Base-by-base conservation (phyloP, 352 stramenopile genomes). In the Globisporangium barbulae region DNA sequence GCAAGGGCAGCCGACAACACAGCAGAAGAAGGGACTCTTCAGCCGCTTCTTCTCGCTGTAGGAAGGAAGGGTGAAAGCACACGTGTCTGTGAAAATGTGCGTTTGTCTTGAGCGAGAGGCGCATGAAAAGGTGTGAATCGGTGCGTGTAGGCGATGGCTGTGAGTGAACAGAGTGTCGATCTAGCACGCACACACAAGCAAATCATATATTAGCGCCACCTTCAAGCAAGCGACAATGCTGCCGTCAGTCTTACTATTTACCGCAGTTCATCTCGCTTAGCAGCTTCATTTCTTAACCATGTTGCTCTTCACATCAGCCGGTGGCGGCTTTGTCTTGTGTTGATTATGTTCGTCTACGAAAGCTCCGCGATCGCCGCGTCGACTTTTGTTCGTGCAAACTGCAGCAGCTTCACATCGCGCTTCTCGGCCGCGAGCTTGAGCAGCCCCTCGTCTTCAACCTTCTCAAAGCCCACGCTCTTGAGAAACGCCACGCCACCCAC, bases 381-480 rank as follows among this genome's bases (percentile, higher is more conserved):
- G 25, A 92, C 69, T 33, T 82, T 71, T 54, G 68, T 65, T 54
- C 69, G 65, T n/a, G 83, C 83, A 56, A 85, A 89, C 44, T 85
- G 70, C 61, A 96, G 64, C 53, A 93, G 63, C 57, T 72, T 68
- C 42, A 83, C 64, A 62, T 96, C 74, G 42, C 77, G 76, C 42
- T 85, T 78, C 58, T 90, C 81, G 8, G 83, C 15, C 7, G 76
- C 69, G 1, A 96, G 74, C 60, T 89, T 85, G 7, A 95, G 68
- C 15, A 81, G 68, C 21, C 85, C 81, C 45, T 90, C 78, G 19
- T 52, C 69, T 30, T 89, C 83, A 47, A 95, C 81, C 65, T 97
- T 98, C 25, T 82, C 83, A 73, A 97, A 98, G n/a, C 91, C 91
- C 6, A 97, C 56, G 22, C 76, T 79, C 61, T 94, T 93, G 33